These are phyloP conservation scores for Ilyonectria sp. DNA, from an alignment of 2,329 filamentous ascomycete genomes.

Conservation along the genomic window DNA sequence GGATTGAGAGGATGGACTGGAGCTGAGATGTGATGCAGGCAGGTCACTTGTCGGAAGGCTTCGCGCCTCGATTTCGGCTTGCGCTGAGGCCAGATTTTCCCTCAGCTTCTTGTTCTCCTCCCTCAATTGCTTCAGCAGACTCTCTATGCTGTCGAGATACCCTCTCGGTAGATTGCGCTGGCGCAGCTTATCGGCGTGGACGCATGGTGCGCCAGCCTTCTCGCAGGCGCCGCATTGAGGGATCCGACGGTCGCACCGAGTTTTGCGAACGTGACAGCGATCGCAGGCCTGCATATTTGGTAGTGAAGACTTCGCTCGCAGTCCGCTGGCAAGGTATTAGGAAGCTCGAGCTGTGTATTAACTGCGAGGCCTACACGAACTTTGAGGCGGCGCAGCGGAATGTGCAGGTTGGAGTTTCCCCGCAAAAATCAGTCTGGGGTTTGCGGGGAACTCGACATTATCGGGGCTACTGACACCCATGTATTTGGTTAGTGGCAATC, in stretches of 20 bases:
- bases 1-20: neutral
- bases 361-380: too few relatives aligned
- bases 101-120: conserved; percentile 22
- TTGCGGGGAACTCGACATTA: too few relatives aligned
- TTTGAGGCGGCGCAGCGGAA: too few relatives aligned
- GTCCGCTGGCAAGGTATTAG: too few relatives aligned
- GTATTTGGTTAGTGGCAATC: too few relatives aligned
- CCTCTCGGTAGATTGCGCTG: conserved; percentile 24
- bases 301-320: too few relatives aligned
- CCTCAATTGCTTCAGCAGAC: conserved; percentile 5
- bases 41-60: neutral
- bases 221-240: conserved; percentile 27
- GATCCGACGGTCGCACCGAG: conserved; percentile 28
- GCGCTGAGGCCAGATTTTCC: conserved; percentile 7
- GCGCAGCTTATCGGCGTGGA: conserved; percentile 29
- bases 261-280: conserved; percentile 29
- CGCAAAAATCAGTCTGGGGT: too few relatives aligned
- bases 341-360: too few relatives aligned
- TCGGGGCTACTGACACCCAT: too few relatives aligned
- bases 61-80: conserved; percentile 4
- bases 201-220: conserved; percentile 19
- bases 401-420: too few relatives aligned
- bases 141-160: conserved; percentile 25
- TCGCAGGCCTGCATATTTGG: conserved; percentile 26
- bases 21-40: neutral